Evolutionary conservation across 768 basidiomycete genomes (phyloP).

Genomic region (Paxillus ammoniavirescens): DNA sequence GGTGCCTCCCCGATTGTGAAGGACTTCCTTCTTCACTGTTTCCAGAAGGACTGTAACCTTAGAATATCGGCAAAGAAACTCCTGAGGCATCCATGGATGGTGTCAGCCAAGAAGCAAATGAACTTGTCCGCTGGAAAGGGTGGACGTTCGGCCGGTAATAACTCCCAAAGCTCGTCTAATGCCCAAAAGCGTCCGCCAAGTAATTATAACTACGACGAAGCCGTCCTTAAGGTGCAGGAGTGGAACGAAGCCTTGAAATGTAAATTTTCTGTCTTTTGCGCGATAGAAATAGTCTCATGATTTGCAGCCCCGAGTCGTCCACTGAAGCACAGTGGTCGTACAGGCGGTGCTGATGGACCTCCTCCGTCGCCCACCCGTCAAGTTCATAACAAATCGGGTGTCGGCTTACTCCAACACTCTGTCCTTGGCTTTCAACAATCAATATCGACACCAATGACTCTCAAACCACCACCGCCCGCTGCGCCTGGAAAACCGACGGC

Average conservation of each 20-base stretch:
- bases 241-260: slow-evolving; percentile 98
- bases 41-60: slow-evolving; percentile 96
- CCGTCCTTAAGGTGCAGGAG: slow-evolving; percentile 92
- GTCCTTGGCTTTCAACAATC: slow-evolving; percentile 35
- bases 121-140: slow-evolving; percentile 33
- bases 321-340: slow-evolving; percentile 60
- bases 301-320: slow-evolving; percentile 66
- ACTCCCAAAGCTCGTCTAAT: slow-evolving; percentile 36
- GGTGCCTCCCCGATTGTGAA: slow-evolving; percentile 93
- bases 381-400: slow-evolving; percentile 24
- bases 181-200: slow-evolving; percentile 50
- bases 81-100: slow-evolving; percentile 95
- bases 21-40: slow-evolving; percentile 95
- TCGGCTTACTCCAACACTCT: slow-evolving; percentile 29
- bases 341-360: slow-evolving; percentile 34
- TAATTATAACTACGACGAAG: slow-evolving; percentile 92
- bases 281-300: slow-evolving; percentile 3
- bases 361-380: slow-evolving; percentile 44
- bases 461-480: slow-evolving; percentile 18
- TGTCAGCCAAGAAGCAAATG: slow-evolving; percentile 76
- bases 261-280: slow-evolving; percentile 33
- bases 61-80: slow-evolving; percentile 94
- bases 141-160: slow-evolving; percentile 26
- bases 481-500: slow-evolving; percentile 18
- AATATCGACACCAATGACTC: slow-evolving; percentile 29